Base-by-base conservation (phyloP, 805 yeast species). In the Saccharomycopsis babjevae region DNA sequence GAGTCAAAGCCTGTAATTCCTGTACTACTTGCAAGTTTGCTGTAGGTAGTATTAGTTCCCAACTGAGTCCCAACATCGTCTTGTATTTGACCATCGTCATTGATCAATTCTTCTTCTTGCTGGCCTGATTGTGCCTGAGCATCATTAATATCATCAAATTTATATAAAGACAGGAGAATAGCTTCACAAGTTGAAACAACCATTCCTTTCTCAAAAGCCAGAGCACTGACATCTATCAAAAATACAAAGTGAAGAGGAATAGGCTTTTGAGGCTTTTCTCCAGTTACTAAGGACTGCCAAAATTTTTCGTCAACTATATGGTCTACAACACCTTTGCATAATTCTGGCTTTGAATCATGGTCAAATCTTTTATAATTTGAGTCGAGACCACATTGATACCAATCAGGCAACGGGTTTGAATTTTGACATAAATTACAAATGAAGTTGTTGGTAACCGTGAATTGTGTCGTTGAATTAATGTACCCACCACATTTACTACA, bases 401-500 rank as follows among this genome's bases (percentile, higher is more conserved):
- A 91, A 10, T 71, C 70, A 0, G 96, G 89, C 16, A 87, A 82
- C 5, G 77, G 75, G 68, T 86, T 87, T 59, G 89, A 81, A 66
- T 87, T 88, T 64, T 83, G 84, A 74, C 99, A 94, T 68, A 94
- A 81, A 72, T 93, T 93, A 77, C 99, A 94, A 13, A 82, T 77
- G 72, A 89, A 88, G 61, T 74, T 76, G 52, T 84, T 81, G 32
- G 85, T 84, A 59, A 79, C 79, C 5, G 82, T 78, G 59, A 79
- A 75, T 66, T 83, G 84, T 63, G 81, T 84, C 84, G 88, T 86
- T 20, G 84, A 81, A 70, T 93, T 94, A 64, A 91, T 78, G 71
- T 91, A 94, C 1, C 97, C 83, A 60, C 97, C 82, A 74, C 99
- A 94, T 64, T 98, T 85, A 66, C 83, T 81, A 73, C 99, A 94